A percentile compares a stretch with the other conserved stretches of the same genome.
These are phyloP conservation scores for Yarrowia porcina DNA, from an alignment of 805 yeast genomes.

Conservation along the genomic window DNA sequence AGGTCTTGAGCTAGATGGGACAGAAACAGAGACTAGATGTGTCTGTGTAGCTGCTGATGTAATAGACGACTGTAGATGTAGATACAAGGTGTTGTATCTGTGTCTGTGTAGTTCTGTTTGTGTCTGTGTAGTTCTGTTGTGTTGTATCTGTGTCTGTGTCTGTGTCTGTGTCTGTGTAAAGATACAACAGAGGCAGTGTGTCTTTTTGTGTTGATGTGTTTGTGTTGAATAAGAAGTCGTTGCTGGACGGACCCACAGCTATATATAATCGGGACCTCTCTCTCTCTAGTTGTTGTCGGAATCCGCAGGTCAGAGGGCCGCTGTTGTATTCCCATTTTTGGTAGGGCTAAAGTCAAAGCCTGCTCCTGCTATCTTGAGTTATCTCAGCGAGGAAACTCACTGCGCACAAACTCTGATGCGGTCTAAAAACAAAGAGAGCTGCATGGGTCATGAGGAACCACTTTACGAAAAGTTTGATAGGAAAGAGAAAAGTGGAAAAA, in stretches of 20 bases:
- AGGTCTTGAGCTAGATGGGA: no score
- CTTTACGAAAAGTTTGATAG: not conserved
- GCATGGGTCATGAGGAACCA: not conserved
- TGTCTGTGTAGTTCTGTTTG: not conserved
- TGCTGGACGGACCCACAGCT: not conserved
- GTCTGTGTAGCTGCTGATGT: no score
- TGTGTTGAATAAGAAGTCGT: not conserved
- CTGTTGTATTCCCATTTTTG: conserved; percentile 15
- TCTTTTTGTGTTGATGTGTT: not conserved
- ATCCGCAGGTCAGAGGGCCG: conserved; percentile 21
- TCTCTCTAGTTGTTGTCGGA: not conserved
- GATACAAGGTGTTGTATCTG: no score
- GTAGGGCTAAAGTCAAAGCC: conserved; percentile 11
- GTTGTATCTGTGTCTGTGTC: not conserved
- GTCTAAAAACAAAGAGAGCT: not conserved
- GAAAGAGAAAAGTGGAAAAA: not conserved
- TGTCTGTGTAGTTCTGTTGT: not conserved
- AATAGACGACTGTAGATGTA: no score
- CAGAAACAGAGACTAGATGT: no score
- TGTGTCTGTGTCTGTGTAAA: not conserved
- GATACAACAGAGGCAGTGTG: not conserved
- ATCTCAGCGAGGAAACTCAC: conserved; percentile 22
- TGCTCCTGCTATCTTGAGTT: conserved; percentile 26
- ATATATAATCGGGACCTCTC: not conserved
- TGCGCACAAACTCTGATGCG: not conserved